Evolutionary conservation across 2,329 filamentous ascomycete genomes (phyloP), one percentile per base, ranked within the genome.

Genomic region (Leptodontidium sp.): DNA sequence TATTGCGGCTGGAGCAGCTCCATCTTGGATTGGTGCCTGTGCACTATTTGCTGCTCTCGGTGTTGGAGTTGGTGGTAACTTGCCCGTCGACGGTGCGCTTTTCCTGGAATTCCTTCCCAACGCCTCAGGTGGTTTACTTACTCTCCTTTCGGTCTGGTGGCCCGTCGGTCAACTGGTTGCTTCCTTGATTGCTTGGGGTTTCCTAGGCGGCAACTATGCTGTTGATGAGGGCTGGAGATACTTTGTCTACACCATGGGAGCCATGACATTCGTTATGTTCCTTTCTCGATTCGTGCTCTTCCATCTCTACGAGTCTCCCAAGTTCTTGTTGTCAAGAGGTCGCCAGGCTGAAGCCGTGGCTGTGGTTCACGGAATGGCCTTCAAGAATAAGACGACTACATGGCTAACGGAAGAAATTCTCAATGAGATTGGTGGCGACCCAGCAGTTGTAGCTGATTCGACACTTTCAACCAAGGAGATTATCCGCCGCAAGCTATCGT

Each of bases 121-220:
- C 67, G 87, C 90, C 0, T 91, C 88, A n/a, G 89, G 88, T 71
- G 88, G 89, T 40, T 85, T 96, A 15, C 82, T 96, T 38, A 96
- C 93, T 0, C 84, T 95, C 59, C 84, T 97, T n/a, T 93, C 91
- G 7, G 87, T 94, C 8, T 96, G 92, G 91, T 97, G 93, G 93
- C 92, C 93, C 0, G 81, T 97, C 21, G 93, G 93, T 6, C 92
- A 96, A 77, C 84, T 97, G 8, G 85, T 91, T 66, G 89, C 91
- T 1, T 91, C 89, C 2, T 80, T 92, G 5, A 83, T 93, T 59
- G 92, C 91, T 7, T 95, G 92, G 93, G 91, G 85, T 57, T 93
- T 90, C 73, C 90, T 96, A 66, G 88, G 90, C 35, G 88, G 9
- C 8, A 68, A 67, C 32, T 76, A 73, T 52, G 32, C 87, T 83